Percentiles rank a stretch among this genome's conserved stretches.
Evolutionary conservation across 768 basidiomycete species (phyloP).

Genomic region (Amylocystis lapponica): DNA sequence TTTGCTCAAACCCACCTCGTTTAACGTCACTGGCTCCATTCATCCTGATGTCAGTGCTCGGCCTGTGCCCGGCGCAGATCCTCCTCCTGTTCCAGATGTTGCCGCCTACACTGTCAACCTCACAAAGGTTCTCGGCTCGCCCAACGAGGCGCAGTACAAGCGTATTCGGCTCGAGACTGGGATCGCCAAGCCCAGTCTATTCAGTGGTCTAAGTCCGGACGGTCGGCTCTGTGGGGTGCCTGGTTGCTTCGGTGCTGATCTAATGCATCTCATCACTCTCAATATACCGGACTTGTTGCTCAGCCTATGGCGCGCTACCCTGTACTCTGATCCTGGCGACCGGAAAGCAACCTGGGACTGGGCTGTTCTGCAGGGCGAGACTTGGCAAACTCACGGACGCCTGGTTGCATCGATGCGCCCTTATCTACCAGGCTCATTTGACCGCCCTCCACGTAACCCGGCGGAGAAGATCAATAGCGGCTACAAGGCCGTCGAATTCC

Average conservation of each 20-base stretch:
- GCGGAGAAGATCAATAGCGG: conserved; percentile 33
- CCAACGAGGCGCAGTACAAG: too few species aligned
- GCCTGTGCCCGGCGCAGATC: too few species aligned
- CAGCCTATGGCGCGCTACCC: conserved; percentile 27
- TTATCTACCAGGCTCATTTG: conserved; percentile 36
- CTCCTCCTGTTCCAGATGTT: too few species aligned
- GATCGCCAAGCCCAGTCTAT: conserved; percentile 30
- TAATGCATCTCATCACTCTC: conserved; percentile 34
- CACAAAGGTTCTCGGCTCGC: too few species aligned
- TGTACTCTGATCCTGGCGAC: conserved; percentile 19
- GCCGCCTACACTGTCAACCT: too few species aligned
- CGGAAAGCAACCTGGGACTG: conserved; percentile 25
- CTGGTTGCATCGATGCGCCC: conserved; percentile 23
- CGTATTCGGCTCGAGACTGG: too few species aligned
- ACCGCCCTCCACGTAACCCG: conserved; percentile 35
- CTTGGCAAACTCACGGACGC: conserved; percentile 33
- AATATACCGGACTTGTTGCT: conserved; percentile 33
- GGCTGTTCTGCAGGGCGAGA: conserved; percentile 13
- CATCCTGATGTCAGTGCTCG: conserved; percentile 32
- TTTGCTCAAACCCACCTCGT: conserved; percentile 20
- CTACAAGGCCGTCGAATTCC: conserved; percentile 26
- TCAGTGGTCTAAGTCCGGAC: conserved; percentile 25
- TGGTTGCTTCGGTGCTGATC: conserved; percentile 25
- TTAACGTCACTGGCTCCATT: conserved; percentile 18
- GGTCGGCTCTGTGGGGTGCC: conserved; percentile 24